Evolutionary conservation across 139 green algal genomes (phyloP).

Genomic region (Pleodorina starrii): DNA sequence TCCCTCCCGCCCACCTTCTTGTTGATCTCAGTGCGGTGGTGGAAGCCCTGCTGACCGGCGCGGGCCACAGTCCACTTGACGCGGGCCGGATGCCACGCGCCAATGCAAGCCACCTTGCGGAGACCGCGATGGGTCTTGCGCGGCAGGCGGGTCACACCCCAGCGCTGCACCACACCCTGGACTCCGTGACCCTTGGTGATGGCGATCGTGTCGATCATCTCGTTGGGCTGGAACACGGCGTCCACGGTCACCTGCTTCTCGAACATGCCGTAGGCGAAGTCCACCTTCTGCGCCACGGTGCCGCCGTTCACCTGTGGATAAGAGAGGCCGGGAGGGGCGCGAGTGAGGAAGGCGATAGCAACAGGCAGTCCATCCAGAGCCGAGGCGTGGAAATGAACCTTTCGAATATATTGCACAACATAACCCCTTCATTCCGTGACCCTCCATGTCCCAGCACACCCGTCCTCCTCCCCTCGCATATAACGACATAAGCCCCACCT

Average conservation of each 20-base stretch:
- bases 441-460: too few relatives aligned
- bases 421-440: too few relatives aligned
- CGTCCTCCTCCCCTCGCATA: too few relatives aligned
- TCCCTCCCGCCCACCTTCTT: conserved; percentile 99
- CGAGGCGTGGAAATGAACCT: too few relatives aligned
- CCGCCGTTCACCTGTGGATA: conserved; percentile 93
- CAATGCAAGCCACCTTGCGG: conserved; percentile 99
- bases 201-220: conserved; percentile 99
- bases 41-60: conserved; percentile 96
- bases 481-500: conserved; percentile 77
- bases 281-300: conserved; percentile 93
- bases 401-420: too few relatives aligned
- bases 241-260: conserved; percentile 95
- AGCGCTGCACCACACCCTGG: conserved; percentile 98
- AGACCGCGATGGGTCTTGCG: conserved; percentile 99
- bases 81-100: conserved; percentile 97
- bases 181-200: conserved; percentile 97
- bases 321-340: neutral
- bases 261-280: conserved; percentile 95
- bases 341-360: neutral
- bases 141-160: conserved; percentile 98
- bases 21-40: conserved; percentile 99
- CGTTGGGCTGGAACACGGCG: conserved; percentile 90
- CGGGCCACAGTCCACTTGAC: conserved; percentile 97
- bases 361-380: too few relatives aligned